Evolutionary conservation across 495 filamentous ascomycete species (phyloP), one percentile per base, ranked within the genome.

Genomic region (Trichoderma gamsii): DNA sequence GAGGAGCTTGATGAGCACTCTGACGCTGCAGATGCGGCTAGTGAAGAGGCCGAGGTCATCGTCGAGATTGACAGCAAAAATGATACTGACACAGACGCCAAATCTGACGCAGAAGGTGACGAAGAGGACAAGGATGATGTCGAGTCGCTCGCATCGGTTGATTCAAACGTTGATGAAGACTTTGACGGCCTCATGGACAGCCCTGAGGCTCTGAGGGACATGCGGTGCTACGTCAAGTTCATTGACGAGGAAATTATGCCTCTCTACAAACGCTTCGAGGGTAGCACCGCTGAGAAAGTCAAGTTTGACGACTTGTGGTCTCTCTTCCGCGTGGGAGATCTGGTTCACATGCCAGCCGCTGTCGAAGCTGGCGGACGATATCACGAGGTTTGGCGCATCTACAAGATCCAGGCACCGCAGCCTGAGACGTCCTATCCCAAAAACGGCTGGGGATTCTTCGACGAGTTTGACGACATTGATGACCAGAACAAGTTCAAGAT

Each of bases 271-370:
- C 52, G 66, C 1, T 79, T 71, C 59, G 71, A 73, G 12, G 73
- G 70, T 29, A 74, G 44, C 41, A 27, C 41, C 51, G 12, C 51
- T 64, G 12, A 68, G 67, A 74, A 68, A 18, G 70, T 79, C 56
- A 74, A 71, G 46, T 79, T 74, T 51, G 69, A 73, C 12, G 75
- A 81, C 68, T 66, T 82, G 1, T 79, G 78, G 77, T 73, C 70
- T 3, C 66, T 81, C 0, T 81, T 79, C 67, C 73, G 75, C 6
- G 73, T 76, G 2, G 76, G 78, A 7, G 72, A 77, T 15, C 64
- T 78, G 2, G 71, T 80, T 61, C 75, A 77, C 69, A 72, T 73
- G 67, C 75, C 72, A 1, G 66, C 71, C 0, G 66, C 65, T 5
- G 76, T 72, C 0, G 75, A 76, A 11, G 70, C 70, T 4, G 59